A percentile compares a stretch with the other conserved stretches of the same genome.
phyloP scores from a whole-genome alignment of 495 filamentous ascomycete genomes.

The Hypoxylon subgilvum region DNA sequence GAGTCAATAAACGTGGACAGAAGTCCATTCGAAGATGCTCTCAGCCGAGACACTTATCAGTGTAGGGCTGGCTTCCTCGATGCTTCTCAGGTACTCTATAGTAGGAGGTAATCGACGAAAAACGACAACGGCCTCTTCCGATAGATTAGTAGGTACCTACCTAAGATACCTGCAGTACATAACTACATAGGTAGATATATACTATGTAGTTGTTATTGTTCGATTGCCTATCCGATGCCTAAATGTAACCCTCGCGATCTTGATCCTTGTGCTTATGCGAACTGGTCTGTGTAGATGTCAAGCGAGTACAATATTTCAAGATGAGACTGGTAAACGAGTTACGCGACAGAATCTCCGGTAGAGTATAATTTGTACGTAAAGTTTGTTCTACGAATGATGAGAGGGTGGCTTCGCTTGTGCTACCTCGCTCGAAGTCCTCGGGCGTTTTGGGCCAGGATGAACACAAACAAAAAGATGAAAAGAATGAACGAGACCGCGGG shows the following conservation, averaged over 20 bases:
- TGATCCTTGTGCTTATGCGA: neutral
- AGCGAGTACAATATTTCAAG: neutral
- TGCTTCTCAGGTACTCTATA: neutral
- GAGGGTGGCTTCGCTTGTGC: slow-evolving; percentile 16
- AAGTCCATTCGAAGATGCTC: slow-evolving; percentile 5
- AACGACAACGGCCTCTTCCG: slow-evolving; percentile 9
- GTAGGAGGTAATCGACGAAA: slow-evolving; percentile 16
- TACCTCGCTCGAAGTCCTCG: no score
- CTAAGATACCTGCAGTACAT: no score
- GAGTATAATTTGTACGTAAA: slow-evolving; percentile 3
- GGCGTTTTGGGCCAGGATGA: no score
- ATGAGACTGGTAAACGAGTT: no score
- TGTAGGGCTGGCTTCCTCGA: slow-evolving; percentile 7
- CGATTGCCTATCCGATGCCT: slow-evolving; percentile 6
- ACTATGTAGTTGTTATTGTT: no score
- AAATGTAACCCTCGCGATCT: neutral
- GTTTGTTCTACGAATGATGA: slow-evolving; percentile 3
- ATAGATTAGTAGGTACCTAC: no score
- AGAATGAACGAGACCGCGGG: slow-evolving; percentile 16
- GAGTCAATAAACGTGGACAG: neutral
- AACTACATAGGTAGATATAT: no score
- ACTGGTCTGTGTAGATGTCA: neutral
- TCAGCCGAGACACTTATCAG: slow-evolving; percentile 13
- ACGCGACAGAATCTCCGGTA: no score
- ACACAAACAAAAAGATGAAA: no score